Conservation (phyloP, 2,329 filamentous ascomycete genomes). For the Fusarium ambrosium region DNA sequence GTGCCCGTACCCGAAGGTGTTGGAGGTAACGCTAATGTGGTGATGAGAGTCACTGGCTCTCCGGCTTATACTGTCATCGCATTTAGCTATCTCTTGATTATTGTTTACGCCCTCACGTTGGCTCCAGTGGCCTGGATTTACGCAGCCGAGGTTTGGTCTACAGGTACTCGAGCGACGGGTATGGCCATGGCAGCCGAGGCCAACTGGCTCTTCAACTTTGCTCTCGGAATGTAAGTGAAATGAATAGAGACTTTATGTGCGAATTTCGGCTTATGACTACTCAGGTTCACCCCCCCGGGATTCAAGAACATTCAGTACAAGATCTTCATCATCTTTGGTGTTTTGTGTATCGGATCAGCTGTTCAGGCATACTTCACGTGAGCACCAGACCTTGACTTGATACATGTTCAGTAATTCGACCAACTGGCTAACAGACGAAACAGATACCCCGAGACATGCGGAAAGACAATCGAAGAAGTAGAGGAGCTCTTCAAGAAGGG, state of each 20-base stretch:
- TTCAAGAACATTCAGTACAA: conserved; percentile 45
- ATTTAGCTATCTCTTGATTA: conserved; percentile 69
- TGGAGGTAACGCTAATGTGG: conserved; percentile 54
- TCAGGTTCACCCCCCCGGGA: conserved; percentile 44
- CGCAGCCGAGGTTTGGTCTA: conserved; percentile 58
- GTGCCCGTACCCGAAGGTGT: conserved; percentile 56
- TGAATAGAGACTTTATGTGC: background rate
- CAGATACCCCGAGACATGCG: conserved; percentile 21
- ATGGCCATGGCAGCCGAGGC: conserved; percentile 54
- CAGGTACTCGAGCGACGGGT: conserved; percentile 57
- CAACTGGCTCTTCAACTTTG: conserved; percentile 9
- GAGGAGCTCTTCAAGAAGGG: conserved; percentile 13
- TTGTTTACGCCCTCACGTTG: conserved; percentile 45
- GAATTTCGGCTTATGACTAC: conserved; percentile 43
- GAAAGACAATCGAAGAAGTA: conserved; percentile 20
- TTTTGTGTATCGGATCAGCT: conserved; percentile 19
- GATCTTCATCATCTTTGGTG: conserved; percentile 40
- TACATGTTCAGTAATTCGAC: background rate
- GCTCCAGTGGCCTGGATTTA: conserved; percentile 62
- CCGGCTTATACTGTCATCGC: conserved; percentile 73
- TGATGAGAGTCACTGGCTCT: conserved; percentile 44
- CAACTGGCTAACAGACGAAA: background rate
- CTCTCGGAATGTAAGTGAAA: background rate
- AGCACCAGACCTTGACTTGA: background rate
- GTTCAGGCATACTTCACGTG: conserved; percentile 27